Evolutionary conservation across 2,329 filamentous ascomycete species (phyloP), one percentile per base, ranked within the genome.

Genomic region (Aspergillus novoparasiticus): DNA sequence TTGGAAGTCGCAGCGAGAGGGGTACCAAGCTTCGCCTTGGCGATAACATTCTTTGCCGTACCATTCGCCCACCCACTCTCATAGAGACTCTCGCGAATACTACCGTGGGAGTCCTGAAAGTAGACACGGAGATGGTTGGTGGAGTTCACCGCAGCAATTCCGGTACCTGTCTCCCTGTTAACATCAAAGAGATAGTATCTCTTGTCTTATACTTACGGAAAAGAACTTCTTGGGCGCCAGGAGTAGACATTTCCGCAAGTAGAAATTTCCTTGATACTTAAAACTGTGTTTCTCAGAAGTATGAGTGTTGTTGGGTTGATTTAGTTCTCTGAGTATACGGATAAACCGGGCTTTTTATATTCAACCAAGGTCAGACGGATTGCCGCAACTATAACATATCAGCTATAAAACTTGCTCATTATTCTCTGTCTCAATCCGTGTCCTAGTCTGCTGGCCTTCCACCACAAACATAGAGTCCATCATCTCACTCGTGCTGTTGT

Each of bases 121-220:
- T 61, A 61, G 8, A 61, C 39, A 14, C 59, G 51, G 30, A 61
- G 59, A 8, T 50, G 50, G 51, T 21, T 32, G 41, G 21, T 56
- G 1, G 36, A 41, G 16, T 61, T 61, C 3, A 61, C 59, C 6
- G 59, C 59, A 5, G 59, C 59, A 30, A 61, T 56, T n/a, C 48
- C 51, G 14, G 51, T 56, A 11, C 59, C 53, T 61, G 36, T 39
- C 28, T 32, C n/a, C n/a, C 21, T 16, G 32, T 59, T 26, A 59
- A 34, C 16, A 8, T 28, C 23, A 6, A 53, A n/a, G 26, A 4
- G 3, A 0, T 11, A 1, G 30, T 19, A 28, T 26, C 19, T 12
- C 45, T 19, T 34, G 11, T 19, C 26, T 4, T 53, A n/a, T 5
- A 32, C 50, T 53, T n/a, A 53, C 50, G 39, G 28, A 51, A 48